phyloP scores from a whole-genome alignment of 768 basidiomycete genomes.

The Termitomyces titanicus region DNA sequence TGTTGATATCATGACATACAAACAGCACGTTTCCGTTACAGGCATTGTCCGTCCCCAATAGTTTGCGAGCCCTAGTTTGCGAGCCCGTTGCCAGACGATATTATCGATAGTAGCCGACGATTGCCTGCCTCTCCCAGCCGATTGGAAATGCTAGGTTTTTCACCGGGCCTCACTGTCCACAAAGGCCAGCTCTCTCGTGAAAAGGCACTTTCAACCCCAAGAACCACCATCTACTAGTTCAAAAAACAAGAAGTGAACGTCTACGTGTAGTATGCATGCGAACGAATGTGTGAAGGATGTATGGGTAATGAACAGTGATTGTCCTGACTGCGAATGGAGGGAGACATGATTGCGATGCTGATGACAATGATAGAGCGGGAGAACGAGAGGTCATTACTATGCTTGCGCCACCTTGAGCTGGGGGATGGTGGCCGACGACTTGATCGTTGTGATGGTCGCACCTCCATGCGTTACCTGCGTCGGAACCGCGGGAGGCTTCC shows the following conservation, averaged over 20 bases:
- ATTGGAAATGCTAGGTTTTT: too few relatives aligned
- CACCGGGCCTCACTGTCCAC: too few relatives aligned
- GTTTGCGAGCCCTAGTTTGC: too few relatives aligned
- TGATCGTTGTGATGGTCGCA: slow-evolving; percentile 58
- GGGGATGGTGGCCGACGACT: slow-evolving; percentile 30
- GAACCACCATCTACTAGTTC: neutral
- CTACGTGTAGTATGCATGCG: neutral
- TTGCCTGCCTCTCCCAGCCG: too few relatives aligned
- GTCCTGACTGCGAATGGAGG: neutral
- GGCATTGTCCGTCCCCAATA: too few relatives aligned
- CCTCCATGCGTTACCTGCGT: slow-evolving; percentile 44
- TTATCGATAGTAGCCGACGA: too few relatives aligned
- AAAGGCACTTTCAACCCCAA: too few relatives aligned
- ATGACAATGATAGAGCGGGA: neutral
- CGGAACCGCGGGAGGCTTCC: slow-evolving; percentile 73
- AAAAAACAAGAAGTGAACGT: neutral
- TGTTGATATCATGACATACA: too few relatives aligned
- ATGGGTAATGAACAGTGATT: neutral
- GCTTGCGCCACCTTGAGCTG: slow-evolving; percentile 2
- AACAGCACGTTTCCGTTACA: too few relatives aligned
- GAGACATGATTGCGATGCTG: slow-evolving; percentile 8
- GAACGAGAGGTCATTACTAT: neutral
- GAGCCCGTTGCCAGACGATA: too few relatives aligned
- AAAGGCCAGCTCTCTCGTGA: too few relatives aligned
- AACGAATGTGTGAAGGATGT: neutral